Conservation (phyloP, 1,284 basidiomycete genomes). For the Melampsora larici-populina region DNA sequence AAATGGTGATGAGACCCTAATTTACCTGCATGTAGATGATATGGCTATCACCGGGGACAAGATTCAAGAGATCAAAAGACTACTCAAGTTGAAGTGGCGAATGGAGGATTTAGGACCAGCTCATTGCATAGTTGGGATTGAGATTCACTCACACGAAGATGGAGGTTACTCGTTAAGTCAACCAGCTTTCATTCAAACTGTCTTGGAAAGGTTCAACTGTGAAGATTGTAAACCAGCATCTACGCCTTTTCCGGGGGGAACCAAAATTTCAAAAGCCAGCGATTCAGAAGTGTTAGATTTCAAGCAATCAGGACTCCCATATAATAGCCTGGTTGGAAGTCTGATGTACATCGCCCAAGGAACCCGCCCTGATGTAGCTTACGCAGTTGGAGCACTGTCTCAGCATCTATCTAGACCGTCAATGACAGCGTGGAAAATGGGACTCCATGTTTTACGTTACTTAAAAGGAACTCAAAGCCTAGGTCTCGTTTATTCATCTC, state of each 20-base stretch:
- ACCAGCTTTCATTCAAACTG: no score
- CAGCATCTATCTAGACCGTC: neutral
- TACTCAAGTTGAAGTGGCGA: neutral
- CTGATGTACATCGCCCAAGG: slow-evolving; percentile 15
- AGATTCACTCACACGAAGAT: neutral
- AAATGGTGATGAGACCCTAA: neutral
- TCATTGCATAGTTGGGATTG: neutral
- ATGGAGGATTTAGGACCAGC: neutral
- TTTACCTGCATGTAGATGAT: no score
- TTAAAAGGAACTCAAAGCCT: slow-evolving; percentile 13
- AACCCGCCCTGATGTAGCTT: slow-evolving; percentile 19
- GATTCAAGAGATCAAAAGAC: neutral
- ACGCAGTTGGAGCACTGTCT: slow-evolving; percentile 5
- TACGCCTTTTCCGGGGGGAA: no score
- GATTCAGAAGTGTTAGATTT: slow-evolving; percentile 3
- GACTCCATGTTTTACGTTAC: neutral
- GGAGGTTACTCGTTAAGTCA: neutral
- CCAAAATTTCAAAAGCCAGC: neutral
- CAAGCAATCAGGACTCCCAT: neutral
- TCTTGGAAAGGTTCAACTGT: neutral
- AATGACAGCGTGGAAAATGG: neutral
- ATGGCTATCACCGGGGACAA: neutral
- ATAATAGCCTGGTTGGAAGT: neutral
- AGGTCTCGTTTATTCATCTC: no score
- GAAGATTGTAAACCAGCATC: no score